Evolutionary conservation across 371 early-diverging fungal genomes (phyloP).

Genomic region (Syncephalastrum racemosum): DNA sequence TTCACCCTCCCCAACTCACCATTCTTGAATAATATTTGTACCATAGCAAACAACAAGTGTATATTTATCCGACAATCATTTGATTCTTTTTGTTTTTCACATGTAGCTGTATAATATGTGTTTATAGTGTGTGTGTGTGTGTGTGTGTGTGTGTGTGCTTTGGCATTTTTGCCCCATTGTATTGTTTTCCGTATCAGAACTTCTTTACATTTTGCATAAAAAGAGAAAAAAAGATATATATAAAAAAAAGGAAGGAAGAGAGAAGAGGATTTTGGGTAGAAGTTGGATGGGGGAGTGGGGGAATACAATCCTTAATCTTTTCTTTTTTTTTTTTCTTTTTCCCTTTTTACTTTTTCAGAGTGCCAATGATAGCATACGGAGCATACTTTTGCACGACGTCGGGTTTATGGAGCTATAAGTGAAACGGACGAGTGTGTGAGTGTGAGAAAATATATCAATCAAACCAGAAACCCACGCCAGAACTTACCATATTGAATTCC

Average conservation of each 20-base stretch:
- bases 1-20: constrained; percentile 32
- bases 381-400: constrained; percentile 90
- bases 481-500: constrained; percentile 80
- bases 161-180: not conserved
- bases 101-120: too few relatives aligned
- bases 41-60: not conserved
- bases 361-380: constrained; percentile 78
- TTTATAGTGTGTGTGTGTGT: constrained; percentile 1
- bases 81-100: too few relatives aligned
- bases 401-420: constrained; percentile 64
- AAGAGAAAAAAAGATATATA: constrained; percentile 3
- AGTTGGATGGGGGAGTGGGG: too few relatives aligned
- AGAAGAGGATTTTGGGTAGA: too few relatives aligned
- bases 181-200: too few relatives aligned
- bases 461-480: too few relatives aligned
- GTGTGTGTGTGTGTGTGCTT: constrained; percentile 2
- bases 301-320: not conserved
- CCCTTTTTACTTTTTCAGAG: constrained; percentile 46
- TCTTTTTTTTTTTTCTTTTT: constrained; percentile 7
- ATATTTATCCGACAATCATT: too few relatives aligned
- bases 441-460: too few relatives aligned
- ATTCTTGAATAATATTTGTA: constrained; percentile 29
- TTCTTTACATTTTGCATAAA: not conserved
- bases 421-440: too few relatives aligned
- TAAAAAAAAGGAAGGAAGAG: not conserved